These are phyloP conservation scores for Sporothrix inflata DNA, from an alignment of 2,329 filamentous ascomycete genomes.

Conservation along the genomic window DNA sequence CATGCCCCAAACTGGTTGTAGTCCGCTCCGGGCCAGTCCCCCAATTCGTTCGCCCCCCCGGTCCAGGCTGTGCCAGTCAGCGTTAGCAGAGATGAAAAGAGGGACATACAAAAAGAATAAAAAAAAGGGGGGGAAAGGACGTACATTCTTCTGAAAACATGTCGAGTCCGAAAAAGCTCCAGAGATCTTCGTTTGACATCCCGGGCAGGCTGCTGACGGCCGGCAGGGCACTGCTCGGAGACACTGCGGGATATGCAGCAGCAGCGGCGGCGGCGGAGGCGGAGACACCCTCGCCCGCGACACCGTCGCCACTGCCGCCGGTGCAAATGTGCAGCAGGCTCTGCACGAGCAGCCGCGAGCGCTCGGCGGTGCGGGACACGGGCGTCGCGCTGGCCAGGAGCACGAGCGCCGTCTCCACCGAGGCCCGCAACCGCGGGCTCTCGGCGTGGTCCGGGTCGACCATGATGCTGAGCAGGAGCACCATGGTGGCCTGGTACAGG, in stretches of 20 bases:
- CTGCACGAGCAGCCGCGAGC: not conserved
- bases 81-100: not conserved
- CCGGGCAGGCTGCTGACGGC: not conserved
- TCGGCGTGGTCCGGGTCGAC: not conserved
- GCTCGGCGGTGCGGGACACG: not conserved
- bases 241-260: not conserved
- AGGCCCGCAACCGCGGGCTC: not conserved
- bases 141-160: conserved; percentile 20
- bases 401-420: not conserved
- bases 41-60: not conserved
- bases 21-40: not conserved
- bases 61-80: not conserved
- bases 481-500: not conserved
- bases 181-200: not conserved
- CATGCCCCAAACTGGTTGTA: not conserved
- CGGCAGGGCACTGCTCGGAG: not conserved
- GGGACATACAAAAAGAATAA: not conserved
- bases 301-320: not conserved
- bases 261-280: no score
- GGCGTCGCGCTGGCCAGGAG: not conserved
- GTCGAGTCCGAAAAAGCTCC: not conserved
- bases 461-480: not conserved
- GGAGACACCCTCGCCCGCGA: no score
- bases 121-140: conserved; percentile 14
- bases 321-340: not conserved